Evolutionary conservation across 164 flowering plant species (phyloP).

Genomic region (Sedum album): DNA sequence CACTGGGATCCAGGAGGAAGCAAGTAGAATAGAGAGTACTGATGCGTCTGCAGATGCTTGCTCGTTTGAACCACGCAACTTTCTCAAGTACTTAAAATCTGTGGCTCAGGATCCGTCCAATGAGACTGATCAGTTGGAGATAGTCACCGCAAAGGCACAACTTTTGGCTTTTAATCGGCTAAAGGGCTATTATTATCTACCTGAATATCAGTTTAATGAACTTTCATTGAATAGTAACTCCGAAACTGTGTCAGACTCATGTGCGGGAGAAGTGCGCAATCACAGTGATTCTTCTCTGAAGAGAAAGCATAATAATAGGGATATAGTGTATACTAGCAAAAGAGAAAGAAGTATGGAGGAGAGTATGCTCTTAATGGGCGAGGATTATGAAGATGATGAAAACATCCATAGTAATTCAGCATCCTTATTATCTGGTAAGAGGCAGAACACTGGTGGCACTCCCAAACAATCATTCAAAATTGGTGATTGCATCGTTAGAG

Average conservation of each 20-base stretch:
- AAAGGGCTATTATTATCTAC: slow-evolving; percentile 31
- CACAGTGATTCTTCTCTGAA: slow-evolving; percentile 19
- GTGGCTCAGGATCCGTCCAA: slow-evolving; percentile 30
- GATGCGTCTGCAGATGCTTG: slow-evolving; percentile 21
- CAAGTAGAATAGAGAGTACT: slow-evolving; percentile 26
- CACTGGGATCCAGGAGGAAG: slow-evolving; percentile 37
- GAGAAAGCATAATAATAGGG: slow-evolving; percentile 33
- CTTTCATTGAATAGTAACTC: slow-evolving; percentile 23
- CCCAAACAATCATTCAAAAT: slow-evolving; percentile 54
- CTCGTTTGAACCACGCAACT: slow-evolving; percentile 34
- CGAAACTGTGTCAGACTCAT: slow-evolving; percentile 11
- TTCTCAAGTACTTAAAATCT: slow-evolving; percentile 30
- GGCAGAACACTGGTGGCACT: slow-evolving; percentile 17
- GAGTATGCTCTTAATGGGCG: slow-evolving; percentile 17
- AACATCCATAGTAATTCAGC: slow-evolving; percentile 10
- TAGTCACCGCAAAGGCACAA: slow-evolving; percentile 45
- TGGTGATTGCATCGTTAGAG: slow-evolving; percentile 71
- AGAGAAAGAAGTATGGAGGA: slow-evolving; percentile 35
- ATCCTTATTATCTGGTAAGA: slow-evolving; percentile 20
- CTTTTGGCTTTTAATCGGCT: slow-evolving; percentile 34
- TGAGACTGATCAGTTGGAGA: slow-evolving; percentile 31
- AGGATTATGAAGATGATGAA: slow-evolving; percentile 19
- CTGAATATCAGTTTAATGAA: slow-evolving; percentile 29
- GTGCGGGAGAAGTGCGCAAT: slow-evolving; percentile 8
- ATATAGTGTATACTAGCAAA: slow-evolving; percentile 23